Base-by-base conservation (phyloP, 495 filamentous ascomycete species). In the Penicillium waksmanii region DNA sequence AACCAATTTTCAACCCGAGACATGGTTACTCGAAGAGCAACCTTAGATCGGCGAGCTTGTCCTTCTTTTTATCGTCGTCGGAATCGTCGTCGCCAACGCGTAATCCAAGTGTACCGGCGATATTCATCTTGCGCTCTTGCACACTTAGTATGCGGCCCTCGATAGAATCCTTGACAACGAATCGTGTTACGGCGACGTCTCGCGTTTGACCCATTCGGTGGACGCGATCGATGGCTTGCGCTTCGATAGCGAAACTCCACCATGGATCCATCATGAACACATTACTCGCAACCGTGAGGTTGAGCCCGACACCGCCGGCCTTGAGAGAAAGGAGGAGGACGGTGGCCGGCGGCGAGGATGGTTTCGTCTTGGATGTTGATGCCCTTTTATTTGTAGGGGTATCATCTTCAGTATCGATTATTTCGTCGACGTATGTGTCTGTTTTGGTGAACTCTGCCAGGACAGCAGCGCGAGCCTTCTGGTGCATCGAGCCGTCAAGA, bases 191-290 rank as follows among this genome's bases (percentile, higher is more conserved):
- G 43, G 82, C 85, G 1, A 98, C 95, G 68, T 93, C 91, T 33
- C 87, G 83, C 33, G 87, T 84, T 70, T 99, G 96, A 0, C 96
- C 96, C 94, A 99, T 97, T 9, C 96, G 86, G 75, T 99, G 96
- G n/a, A 99, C 93, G 4, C 96, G 89, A 77, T 99, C 96, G 63
- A 99, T 97, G 23, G 96, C 96, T 71, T 99, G 96, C 10, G 93
- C 92, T 73, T 99, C 96, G 23, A 98, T 86, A 3, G 96, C 93
- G 71, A 91, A 97, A 62, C 91, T 95, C 96, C 96, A 99, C 96
- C 96, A 99, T 0, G 96, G 94, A 73, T 99, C 96, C 94, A 97
- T 97, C 89, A 99, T 92, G 71, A 88, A 97, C 11, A 98, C 96
- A 53, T 89, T 79, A 62, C 87, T 90, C 15, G 95, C 95, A 53